phyloP scores from a whole-genome alignment of 2,329 filamentous ascomycete genomes.

The Cadophora malorum region DNA sequence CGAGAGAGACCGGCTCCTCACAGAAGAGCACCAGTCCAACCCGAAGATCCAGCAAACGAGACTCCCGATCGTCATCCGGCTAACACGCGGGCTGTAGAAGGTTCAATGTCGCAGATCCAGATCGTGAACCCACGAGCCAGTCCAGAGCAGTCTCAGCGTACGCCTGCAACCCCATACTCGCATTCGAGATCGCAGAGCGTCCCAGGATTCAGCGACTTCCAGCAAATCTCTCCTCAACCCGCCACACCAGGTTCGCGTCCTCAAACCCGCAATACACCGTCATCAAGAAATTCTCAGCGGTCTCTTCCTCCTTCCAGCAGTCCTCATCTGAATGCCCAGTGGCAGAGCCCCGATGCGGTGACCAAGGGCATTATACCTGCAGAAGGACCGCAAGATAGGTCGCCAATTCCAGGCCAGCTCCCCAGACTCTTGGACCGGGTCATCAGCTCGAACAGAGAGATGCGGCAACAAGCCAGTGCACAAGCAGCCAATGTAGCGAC shows the following conservation, averaged over 20 bases:
- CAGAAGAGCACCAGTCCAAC: background rate
- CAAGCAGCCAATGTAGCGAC: background rate
- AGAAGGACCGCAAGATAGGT: background rate
- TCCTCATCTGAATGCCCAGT: background rate
- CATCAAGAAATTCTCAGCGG: background rate
- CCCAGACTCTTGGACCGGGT: conserved; percentile 1
- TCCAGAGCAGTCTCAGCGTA: background rate
- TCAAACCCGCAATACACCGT: background rate
- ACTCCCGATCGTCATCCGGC: background rate
- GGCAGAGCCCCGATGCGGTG: background rate
- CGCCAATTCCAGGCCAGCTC: background rate
- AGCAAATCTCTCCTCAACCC: background rate
- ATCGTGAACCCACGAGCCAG: background rate
- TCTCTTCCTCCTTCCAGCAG: background rate
- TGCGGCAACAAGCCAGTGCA: background rate
- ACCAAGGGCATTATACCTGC: background rate
- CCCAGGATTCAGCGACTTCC: background rate
- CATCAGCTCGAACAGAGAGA: background rate
- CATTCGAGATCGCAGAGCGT: conserved; percentile 1
- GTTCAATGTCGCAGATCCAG: background rate
- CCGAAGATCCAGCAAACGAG: background rate
- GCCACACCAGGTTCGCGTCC: background rate
- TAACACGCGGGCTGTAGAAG: background rate
- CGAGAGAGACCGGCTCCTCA: conserved; percentile 5
- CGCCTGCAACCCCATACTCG: background rate